A percentile compares a stretch with the other conserved stretches of the same genome.
phyloP scores from a whole-genome alignment of 2,329 filamentous ascomycete species.

The Aspergillus aculeatinus region DNA sequence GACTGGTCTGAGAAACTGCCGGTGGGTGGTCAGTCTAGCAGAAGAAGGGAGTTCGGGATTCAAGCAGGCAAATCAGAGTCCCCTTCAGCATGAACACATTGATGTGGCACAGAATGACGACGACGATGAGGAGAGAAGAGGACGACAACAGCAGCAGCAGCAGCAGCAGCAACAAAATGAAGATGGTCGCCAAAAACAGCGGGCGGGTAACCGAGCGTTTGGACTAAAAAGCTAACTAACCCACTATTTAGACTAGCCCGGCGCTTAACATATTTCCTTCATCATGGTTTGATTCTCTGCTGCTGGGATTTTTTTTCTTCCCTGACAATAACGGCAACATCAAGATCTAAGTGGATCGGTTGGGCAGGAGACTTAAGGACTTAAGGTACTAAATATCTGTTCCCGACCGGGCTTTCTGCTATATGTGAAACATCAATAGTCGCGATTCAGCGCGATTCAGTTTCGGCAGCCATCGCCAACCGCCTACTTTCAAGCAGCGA shows the following conservation, averaged over 20 bases:
- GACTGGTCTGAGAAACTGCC: background rate
- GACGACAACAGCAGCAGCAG: background rate
- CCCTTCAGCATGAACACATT: background rate
- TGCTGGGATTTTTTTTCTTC: too few species aligned
- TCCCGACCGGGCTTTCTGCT: background rate
- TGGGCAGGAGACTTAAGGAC: background rate
- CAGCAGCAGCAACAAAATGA: too few species aligned
- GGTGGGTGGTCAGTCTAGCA: background rate
- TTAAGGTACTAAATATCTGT: too few species aligned
- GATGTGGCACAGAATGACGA: background rate
- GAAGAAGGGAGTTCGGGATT: too few species aligned
- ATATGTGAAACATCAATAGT: slow-evolving; percentile 6
- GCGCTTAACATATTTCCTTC: background rate
- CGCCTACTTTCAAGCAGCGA: background rate
- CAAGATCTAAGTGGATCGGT: slow-evolving; percentile 7
- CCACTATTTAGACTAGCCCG: slow-evolving; percentile 3
- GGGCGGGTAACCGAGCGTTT: slow-evolving; percentile 6
- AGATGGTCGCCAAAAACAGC: background rate
- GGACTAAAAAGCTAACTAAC: background rate
- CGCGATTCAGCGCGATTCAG: background rate
- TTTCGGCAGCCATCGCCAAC: background rate
- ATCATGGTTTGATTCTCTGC: too few species aligned
- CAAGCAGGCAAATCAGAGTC: background rate
- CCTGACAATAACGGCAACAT: background rate
- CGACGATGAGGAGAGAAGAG: background rate